Conservation (phyloP, 169 alveolate genomes). For the Cryptosporidium parvum region DNA sequence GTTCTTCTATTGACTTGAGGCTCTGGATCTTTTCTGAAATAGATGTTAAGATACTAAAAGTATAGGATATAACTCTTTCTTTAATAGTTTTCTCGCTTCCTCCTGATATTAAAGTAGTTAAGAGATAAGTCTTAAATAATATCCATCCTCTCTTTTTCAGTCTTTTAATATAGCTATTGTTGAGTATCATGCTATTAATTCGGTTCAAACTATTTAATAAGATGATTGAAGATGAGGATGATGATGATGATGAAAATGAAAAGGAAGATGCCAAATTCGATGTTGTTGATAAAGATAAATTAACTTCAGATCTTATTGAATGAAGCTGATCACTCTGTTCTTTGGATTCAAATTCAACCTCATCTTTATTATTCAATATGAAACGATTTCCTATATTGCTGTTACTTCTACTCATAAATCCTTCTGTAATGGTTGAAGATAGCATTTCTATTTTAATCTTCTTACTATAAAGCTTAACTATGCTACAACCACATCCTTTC, state of each 20-base stretch:
- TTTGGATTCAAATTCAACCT: background rate
- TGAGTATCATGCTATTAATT: conserved; percentile 1
- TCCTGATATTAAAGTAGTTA: conserved; percentile 20
- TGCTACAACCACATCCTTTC: background rate
- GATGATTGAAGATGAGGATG: conserved; percentile 24
- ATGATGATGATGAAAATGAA: conserved; percentile 49
- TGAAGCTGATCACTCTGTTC: background rate
- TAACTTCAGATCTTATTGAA: background rate
- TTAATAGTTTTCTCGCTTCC: conserved; percentile 1
- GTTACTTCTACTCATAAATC: background rate
- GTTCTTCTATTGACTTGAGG: background rate
- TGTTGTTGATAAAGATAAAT: background rate
- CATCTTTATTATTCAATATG: background rate
- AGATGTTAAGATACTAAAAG: conserved; percentile 16
- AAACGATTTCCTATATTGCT: background rate
- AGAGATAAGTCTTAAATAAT: conserved; percentile 31
- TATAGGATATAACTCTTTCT: conserved; percentile 16
- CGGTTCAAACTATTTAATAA: background rate
- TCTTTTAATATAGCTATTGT: conserved; percentile 18
- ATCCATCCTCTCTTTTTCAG: conserved; percentile 58
- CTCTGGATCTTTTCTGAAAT: conserved; percentile 20
- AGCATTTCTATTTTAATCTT: background rate
- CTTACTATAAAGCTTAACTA: conserved; percentile 5
- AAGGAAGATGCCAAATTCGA: background rate
- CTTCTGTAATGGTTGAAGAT: background rate